A percentile compares a stretch with the other conserved stretches of the same genome.
Conservation (phyloP, 345 rosid species). For the Eucalyptus brandiana region DNA sequence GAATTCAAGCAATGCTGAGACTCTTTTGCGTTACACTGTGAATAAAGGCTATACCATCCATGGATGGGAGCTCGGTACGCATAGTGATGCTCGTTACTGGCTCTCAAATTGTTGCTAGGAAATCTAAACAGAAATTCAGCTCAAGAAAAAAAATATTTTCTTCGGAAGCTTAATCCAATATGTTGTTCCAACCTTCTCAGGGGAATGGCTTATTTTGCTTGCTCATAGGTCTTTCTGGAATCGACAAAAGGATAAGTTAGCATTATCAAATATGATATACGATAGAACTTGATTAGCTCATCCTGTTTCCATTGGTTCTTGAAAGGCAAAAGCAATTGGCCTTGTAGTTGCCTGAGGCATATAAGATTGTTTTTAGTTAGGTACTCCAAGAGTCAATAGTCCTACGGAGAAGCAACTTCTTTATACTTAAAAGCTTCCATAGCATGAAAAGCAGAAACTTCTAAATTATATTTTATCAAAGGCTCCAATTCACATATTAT, state of each 20-base stretch:
- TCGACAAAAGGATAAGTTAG: not conserved
- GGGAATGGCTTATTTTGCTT: not conserved
- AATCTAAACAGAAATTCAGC: not conserved
- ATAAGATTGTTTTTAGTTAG: not conserved
- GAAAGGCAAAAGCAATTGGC: not conserved
- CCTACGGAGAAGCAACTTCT: not conserved
- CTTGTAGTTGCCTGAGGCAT: not conserved
- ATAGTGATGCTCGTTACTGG: not conserved
- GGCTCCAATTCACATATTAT: not conserved
- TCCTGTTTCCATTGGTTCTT: not conserved
- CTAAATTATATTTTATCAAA: not conserved
- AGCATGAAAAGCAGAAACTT: not conserved
- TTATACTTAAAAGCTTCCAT: not conserved
- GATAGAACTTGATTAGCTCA: not conserved
- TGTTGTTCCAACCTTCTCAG: not conserved
- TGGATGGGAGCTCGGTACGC: conserved; percentile 49
- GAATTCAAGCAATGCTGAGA: conserved; percentile 29
- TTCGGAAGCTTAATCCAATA: not conserved
- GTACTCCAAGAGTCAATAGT: not conserved
- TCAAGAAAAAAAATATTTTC: not conserved
- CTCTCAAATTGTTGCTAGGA: not conserved
- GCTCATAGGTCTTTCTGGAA: not conserved
- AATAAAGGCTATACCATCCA: conserved; percentile 13
- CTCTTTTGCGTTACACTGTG: conserved; percentile 22
- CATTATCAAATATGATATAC: not conserved